Evolutionary conservation across 2,329 filamentous ascomycete species (phyloP), one percentile per base, ranked within the genome.

Genomic region (Aureobasidium namibiae): DNA sequence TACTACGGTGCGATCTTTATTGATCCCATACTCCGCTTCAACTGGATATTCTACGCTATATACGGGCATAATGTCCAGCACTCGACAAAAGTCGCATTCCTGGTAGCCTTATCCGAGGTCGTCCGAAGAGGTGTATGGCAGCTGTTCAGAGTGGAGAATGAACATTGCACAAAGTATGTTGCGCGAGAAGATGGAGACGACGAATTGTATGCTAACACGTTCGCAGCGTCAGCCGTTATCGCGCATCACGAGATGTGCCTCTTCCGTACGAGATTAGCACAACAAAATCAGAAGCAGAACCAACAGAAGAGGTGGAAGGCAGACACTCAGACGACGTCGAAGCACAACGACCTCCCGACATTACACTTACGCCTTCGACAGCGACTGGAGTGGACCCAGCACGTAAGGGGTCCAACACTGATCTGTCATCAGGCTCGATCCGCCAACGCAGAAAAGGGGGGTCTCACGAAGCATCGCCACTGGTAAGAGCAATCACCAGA

Each of bases 111-210:
- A 3, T 83, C 86, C 9, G 94, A 99, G 71, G 84, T 95, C 23
- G 80, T 83, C n/a, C 84, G 94, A 33, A 80, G 94, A 69, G 92
- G 90, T 62, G 84, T 96, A 69, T 99, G 94, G 94, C 86, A 88
- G 0, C 78, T 97, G 4, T 88, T 99, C 71, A 89, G 94, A 41
- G 92, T 99, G 26, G 94, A 99, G 73, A 99, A 99, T 72, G 94
- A 99, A 68, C 94, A 99, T 74, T 96, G 91, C 74, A 86, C 88
- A 59, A 96, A 96, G 63, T 68, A 62, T 52, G 54, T 38, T 26
- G 29, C 34, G 23, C 29, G n/a, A 46, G 14, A 2, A 33, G 26
- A 11, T 18, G 29, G 13, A 16, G 16, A 45, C 6, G 14, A 10
- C 24, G 14, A 26, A 29, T 29, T 16, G 10, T n/a, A 26, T 45